Base-by-base conservation (phyloP, 345 rosid species). In the Kernera saxatilis region DNA sequence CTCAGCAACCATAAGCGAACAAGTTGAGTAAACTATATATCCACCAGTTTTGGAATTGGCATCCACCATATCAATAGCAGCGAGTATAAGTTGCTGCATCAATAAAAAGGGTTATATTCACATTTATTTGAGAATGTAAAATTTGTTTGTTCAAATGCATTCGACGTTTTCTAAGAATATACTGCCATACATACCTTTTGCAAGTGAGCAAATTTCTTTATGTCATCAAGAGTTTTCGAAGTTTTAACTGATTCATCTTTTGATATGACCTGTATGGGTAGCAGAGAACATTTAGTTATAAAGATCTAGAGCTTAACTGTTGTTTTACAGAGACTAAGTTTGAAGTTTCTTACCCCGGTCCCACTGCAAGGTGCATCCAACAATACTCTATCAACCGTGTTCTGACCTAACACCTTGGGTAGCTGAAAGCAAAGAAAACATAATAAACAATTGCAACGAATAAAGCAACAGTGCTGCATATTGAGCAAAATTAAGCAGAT, bases 311-410 rank as follows among this genome's bases (percentile, higher is more conserved):
- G 48, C 17, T 44, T 15, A 19, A 39, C 21, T 0, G 27, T 3
- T n/a, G 17, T 18, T 45, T 36, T 52, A 27, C 18, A 72, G 37
- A 69, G 50, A 61, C 57, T 15, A 77, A 35, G 46, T 25, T 49
- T 6, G 32, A 27, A 67, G 29, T 52, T 57, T 33, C 90, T 80
- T 83, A 93, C 99, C 84, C 99, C 99, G 55, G 97, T 93, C 29
- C 99, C 99, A 80, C 97, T 91, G 76, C 99, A 93, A 56, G 98
- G 99, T 41, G 99, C 99, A 89, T 89, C 96, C 71, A 93, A 79
- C 86, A 90, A 66, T 36, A 89, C 96, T 78, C 98, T 87, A 67
- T 92, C 98, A 44, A 89, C 88, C 3, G 88, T 64, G 52, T 86
- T 88, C 51, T 77, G 75, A 58, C 98, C 96, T 80, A 89, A 81